phyloP scores from a whole-genome alignment of 768 basidiomycete species.

The Phaeolepiota aurea region DNA sequence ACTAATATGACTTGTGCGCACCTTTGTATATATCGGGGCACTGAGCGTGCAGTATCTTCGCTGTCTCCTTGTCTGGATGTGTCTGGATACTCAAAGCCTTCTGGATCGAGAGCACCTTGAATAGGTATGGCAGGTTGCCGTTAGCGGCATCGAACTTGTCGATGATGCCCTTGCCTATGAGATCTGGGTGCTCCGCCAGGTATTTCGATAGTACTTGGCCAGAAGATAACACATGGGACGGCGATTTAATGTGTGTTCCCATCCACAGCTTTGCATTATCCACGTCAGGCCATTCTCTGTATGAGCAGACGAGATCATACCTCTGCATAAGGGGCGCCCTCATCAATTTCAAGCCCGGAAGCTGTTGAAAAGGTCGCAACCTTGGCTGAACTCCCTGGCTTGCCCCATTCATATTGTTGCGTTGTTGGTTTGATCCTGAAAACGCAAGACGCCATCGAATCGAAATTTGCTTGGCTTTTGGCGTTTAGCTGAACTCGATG shows the following conservation, averaged over 20 bases:
- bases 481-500: background rate
- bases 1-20: too few relatives aligned
- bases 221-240: slow-evolving; percentile 29
- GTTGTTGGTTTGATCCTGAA: slow-evolving; percentile 81
- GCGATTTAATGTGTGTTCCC: slow-evolving; percentile 84
- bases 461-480: background rate
- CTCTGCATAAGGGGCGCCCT: slow-evolving; percentile 84
- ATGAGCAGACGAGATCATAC: slow-evolving; percentile 31
- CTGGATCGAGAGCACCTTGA: slow-evolving; percentile 86
- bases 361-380: slow-evolving; percentile 63
- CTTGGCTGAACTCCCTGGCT: slow-evolving; percentile 67
- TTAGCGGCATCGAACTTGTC: slow-evolving; percentile 42
- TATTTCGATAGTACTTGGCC: slow-evolving; percentile 43
- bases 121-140: slow-evolving; percentile 82
- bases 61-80: slow-evolving; percentile 83
- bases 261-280: slow-evolving; percentile 82
- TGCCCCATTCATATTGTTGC: slow-evolving; percentile 96
- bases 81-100: slow-evolving; percentile 90
- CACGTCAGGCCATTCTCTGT: slow-evolving; percentile 7
- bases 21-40: slow-evolving; percentile 90
- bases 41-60: slow-evolving; percentile 55
- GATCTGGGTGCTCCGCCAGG: slow-evolving; percentile 55
- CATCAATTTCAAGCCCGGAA: slow-evolving; percentile 60
- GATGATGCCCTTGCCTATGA: slow-evolving; percentile 57
- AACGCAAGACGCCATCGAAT: slow-evolving; percentile 15